Conservation (phyloP, 495 filamentous ascomycete genomes). For the Aspergillus biplanus region DNA sequence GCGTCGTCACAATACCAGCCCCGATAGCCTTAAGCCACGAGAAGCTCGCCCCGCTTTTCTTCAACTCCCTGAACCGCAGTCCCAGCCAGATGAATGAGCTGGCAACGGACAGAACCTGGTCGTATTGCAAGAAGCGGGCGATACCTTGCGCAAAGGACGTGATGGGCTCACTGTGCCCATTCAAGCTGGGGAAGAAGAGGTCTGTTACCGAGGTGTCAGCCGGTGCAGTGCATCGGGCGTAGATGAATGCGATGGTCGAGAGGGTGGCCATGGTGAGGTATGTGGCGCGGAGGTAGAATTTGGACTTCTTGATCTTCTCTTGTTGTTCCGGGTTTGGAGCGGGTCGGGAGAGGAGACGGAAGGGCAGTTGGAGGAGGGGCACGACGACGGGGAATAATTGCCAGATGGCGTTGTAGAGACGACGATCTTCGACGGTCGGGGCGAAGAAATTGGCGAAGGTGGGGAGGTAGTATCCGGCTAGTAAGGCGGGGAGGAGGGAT, state of each 20-base stretch:
- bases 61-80: constrained; percentile 23
- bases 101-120: constrained; percentile 22
- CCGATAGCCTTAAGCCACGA: constrained; percentile 18
- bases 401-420: constrained; percentile 26
- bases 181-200: constrained; percentile 11
- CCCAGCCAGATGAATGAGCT: constrained; percentile 22
- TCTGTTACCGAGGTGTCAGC: constrained; percentile 4
- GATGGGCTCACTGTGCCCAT: background rate
- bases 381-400: constrained; percentile 28
- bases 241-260: constrained; percentile 17
- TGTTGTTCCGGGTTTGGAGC: background rate
- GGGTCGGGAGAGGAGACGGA: background rate
- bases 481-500: constrained; percentile 14
- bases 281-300: constrained; percentile 8
- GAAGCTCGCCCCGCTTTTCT: constrained; percentile 11
- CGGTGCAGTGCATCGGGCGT: constrained; percentile 8
- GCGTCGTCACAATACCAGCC: constrained; percentile 5
- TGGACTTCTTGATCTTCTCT: background rate
- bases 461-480: constrained; percentile 20
- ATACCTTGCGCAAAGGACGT: constrained; percentile 19
- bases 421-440: constrained; percentile 14
- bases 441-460: constrained; percentile 21
- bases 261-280: constrained; percentile 10
- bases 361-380: constrained; percentile 19
- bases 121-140: constrained; percentile 23